phyloP scores from a whole-genome alignment of 176 grass and related monocot species.

The Tillandsia fasciculata region DNA sequence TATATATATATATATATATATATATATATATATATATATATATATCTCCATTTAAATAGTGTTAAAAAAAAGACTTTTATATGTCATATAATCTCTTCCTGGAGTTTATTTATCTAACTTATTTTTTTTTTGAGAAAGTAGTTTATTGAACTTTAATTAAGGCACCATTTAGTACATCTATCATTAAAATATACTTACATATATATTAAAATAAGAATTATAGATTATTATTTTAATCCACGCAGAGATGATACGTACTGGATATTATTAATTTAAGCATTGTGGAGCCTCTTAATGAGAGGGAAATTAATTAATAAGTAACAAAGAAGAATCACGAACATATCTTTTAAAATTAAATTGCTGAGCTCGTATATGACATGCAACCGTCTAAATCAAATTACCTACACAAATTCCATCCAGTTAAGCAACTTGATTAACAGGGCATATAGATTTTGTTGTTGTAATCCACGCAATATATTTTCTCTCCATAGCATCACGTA shows the following conservation, averaged over 20 bases:
- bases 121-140: too few species aligned
- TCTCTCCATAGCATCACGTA: neutral
- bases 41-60: too few species aligned
- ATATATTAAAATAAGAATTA: too few species aligned
- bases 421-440: neutral
- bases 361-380: neutral
- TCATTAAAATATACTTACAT: too few species aligned
- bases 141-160: too few species aligned
- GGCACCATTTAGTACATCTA: too few species aligned
- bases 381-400: neutral
- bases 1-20: too few species aligned
- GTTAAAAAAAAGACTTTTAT: too few species aligned
- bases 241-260: neutral
- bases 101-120: too few species aligned
- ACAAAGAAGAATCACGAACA: neutral
- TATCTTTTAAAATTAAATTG: neutral
- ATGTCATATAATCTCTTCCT: too few species aligned
- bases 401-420: neutral
- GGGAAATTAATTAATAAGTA: neutral
- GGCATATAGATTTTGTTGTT: neutral
- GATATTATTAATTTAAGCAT: neutral
- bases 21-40: too few species aligned
- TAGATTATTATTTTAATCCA: neutral
- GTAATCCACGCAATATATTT: neutral
- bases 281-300: neutral